Evolutionary conservation across 2,329 filamentous ascomycete genomes (phyloP).

Genomic region (Didymella lethalis): DNA sequence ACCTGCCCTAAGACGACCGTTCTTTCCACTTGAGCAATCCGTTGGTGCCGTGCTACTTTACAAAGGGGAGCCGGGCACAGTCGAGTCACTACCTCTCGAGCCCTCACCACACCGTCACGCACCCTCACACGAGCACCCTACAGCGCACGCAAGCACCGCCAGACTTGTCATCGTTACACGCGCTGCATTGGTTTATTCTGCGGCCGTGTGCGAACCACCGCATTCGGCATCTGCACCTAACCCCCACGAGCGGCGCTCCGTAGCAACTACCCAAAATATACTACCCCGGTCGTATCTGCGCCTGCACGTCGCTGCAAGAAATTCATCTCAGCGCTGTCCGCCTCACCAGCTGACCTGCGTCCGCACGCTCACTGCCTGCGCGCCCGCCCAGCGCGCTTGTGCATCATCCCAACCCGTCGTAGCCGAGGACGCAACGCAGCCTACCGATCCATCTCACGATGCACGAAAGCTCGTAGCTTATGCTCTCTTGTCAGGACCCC

Average conservation of each 20-base stretch:
- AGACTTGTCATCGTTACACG: slow-evolving; percentile 13
- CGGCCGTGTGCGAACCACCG: slow-evolving; percentile 24
- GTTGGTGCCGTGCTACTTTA: slow-evolving; percentile 21
- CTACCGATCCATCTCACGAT: slow-evolving; percentile 41
- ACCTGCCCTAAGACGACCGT: slow-evolving; percentile 26
- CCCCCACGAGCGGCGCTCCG: slow-evolving; percentile 36
- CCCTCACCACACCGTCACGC: slow-evolving; percentile 5
- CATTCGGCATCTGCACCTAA: slow-evolving; percentile 25
- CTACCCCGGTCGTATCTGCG: slow-evolving; percentile 20
- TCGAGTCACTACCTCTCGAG: slow-evolving; percentile 1
- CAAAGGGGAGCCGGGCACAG: slow-evolving; percentile 18
- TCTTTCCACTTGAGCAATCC: slow-evolving; percentile 21
- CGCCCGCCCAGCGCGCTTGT: slow-evolving; percentile 44
- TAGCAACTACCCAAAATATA: slow-evolving; percentile 30
- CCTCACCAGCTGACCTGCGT: slow-evolving; percentile 37
- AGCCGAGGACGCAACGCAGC: slow-evolving; percentile 30
- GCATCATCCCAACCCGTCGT: slow-evolving; percentile 35
- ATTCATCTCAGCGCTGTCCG: slow-evolving; percentile 23
- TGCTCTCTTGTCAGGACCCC: slow-evolving; percentile 29
- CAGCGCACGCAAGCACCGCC: neutral
- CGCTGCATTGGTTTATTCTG: slow-evolving; percentile 17
- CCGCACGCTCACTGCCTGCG: slow-evolving; percentile 22
- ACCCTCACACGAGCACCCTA: slow-evolving; percentile 10
- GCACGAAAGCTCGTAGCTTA: slow-evolving; percentile 37
- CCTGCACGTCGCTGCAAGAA: slow-evolving; percentile 24